Percentiles rank a stretch among this genome's conserved stretches.
Evolutionary conservation across 2,329 filamentous ascomycete genomes (phyloP).

Genomic region (Clarireedia paspali): DNA sequence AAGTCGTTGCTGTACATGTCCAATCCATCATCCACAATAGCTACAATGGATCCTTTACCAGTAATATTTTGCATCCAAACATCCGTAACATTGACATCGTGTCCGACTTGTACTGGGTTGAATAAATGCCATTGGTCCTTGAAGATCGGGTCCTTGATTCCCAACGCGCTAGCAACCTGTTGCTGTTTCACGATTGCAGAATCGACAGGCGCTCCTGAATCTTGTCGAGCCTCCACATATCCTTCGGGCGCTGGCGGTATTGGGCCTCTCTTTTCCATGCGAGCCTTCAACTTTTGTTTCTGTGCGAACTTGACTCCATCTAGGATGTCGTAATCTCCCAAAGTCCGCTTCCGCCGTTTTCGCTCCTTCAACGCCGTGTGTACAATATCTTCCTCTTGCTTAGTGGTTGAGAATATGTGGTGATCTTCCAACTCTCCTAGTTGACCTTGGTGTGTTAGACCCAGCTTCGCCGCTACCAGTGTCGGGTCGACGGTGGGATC

Average conservation of each 20-base stretch:
- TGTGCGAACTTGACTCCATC: constrained; percentile 71
- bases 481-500: constrained; percentile 56
- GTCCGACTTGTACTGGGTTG: constrained; percentile 71
- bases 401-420: constrained; percentile 74
- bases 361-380: constrained; percentile 44
- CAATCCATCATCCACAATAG: constrained; percentile 91
- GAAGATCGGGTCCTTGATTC: constrained; percentile 86
- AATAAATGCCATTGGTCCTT: constrained; percentile 91
- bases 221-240: constrained; percentile 17
- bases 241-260: constrained; percentile 23
- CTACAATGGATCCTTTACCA: constrained; percentile 79
- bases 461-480: constrained; percentile 64
- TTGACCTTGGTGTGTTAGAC: constrained; percentile 71
- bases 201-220: constrained; percentile 12
- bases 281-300: constrained; percentile 62
- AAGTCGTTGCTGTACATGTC: constrained; percentile 94
- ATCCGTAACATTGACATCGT: constrained; percentile 94
- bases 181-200: constrained; percentile 48
- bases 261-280: constrained; percentile 46
- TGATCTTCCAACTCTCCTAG: constrained; percentile 73
- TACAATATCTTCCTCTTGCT: constrained; percentile 51
- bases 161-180: constrained; percentile 55
- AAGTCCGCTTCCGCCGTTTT: constrained; percentile 50
- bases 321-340: constrained; percentile 49
- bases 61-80: constrained; percentile 89